Percentiles rank a stretch among this genome's conserved stretches.
Conservation (phyloP, 2,329 filamentous ascomycete species). For the Neofusicoccum cordaticola region DNA sequence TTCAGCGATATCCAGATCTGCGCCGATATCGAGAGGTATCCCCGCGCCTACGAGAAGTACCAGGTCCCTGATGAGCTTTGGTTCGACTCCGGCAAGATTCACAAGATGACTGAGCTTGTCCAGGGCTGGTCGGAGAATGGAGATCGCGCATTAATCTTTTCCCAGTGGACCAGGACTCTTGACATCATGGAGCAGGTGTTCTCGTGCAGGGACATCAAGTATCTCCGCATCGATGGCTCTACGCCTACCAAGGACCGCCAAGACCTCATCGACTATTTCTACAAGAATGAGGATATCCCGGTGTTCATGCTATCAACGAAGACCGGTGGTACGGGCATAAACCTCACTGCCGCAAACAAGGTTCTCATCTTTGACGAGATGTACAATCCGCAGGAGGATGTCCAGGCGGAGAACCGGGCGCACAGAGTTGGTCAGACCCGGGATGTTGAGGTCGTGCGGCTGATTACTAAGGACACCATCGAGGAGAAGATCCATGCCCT, state of each 20-base stretch:
- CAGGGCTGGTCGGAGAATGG: constrained; percentile 71
- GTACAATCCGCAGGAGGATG: constrained; percentile 97
- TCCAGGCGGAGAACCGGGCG: constrained; percentile 96
- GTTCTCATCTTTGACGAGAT: constrained; percentile 95
- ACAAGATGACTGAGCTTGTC: constrained; percentile 73
- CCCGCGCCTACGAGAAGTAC: constrained; percentile 43
- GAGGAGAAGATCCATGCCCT: constrained; percentile 92
- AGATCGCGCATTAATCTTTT: constrained; percentile 87
- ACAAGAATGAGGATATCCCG: constrained; percentile 70
- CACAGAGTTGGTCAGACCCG: constrained; percentile 90
- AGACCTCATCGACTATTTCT: constrained; percentile 83
- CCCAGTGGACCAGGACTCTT: constrained; percentile 87
- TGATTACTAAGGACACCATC: constrained; percentile 78
- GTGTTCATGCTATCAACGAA: constrained; percentile 93
- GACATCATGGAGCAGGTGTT: constrained; percentile 86
- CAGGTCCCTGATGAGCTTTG: constrained; percentile 60
- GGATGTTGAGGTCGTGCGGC: constrained; percentile 83
- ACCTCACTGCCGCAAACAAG: constrained; percentile 92
- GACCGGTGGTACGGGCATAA: constrained; percentile 95
- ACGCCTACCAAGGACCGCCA: constrained; percentile 83
- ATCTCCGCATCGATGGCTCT: constrained; percentile 81
- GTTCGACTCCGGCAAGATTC: constrained; percentile 82
- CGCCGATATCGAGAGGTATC: not conserved
- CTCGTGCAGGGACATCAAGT: constrained; percentile 67
- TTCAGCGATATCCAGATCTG: constrained; percentile 52